phyloP scores from a whole-genome alignment of 306 rosid species.

The Prunus kanzakura region DNA sequence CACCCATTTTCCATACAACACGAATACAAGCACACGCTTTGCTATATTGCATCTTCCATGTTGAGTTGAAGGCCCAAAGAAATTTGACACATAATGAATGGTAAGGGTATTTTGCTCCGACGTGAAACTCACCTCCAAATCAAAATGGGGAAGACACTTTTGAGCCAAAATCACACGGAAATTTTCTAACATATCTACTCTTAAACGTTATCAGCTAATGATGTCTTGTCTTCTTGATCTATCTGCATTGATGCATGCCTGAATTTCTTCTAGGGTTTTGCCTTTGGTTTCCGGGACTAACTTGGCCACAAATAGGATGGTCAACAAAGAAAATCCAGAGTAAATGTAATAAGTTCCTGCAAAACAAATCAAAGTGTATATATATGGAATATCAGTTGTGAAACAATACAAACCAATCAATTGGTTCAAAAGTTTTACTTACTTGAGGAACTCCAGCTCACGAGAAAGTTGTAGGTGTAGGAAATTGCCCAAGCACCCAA shows the following conservation, averaged over 20 bases:
- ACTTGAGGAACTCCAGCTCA: slow-evolving; percentile 80
- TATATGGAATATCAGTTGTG: background rate
- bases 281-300: slow-evolving; percentile 93
- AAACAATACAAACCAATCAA: background rate
- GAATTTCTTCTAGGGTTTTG: slow-evolving; percentile 86
- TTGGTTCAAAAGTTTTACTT: slow-evolving; percentile 2
- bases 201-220: background rate
- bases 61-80: background rate
- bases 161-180: background rate
- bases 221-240: slow-evolving; percentile 7
- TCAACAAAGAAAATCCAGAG: slow-evolving; percentile 57
- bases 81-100: background rate
- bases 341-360: slow-evolving; percentile 73
- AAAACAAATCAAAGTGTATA: slow-evolving; percentile 4
- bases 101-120: background rate
- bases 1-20: background rate
- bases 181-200: background rate
- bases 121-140: slow-evolving; percentile 4
- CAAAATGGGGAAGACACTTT: slow-evolving; percentile 5
- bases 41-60: background rate
- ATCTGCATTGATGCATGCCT: slow-evolving; percentile 50
- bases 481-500: slow-evolving; percentile 82
- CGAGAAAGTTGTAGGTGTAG: slow-evolving; percentile 73
- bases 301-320: slow-evolving; percentile 66
- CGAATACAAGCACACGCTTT: background rate